Percentiles rank a stretch among this genome's conserved stretches.
Evolutionary conservation across 2,329 filamentous ascomycete genomes (phyloP).

Genomic region (Xylariaceae sp.): DNA sequence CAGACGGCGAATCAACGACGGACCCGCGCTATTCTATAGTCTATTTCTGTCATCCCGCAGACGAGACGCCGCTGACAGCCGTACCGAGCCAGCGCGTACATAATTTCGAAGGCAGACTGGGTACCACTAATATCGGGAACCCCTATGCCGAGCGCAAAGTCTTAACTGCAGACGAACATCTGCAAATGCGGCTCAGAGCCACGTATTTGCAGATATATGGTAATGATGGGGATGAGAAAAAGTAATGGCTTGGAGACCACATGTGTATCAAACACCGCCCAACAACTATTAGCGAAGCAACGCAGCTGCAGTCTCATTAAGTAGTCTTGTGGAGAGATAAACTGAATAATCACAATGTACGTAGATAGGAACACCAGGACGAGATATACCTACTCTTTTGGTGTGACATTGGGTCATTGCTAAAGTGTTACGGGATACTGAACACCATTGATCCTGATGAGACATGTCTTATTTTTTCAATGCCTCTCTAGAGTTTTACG

Average conservation of each 20-base stretch:
- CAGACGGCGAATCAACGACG: constrained; percentile 52
- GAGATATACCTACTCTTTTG: no score
- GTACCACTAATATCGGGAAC: constrained; percentile 43
- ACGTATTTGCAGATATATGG: constrained; percentile 64
- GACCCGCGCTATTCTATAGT: constrained; percentile 69
- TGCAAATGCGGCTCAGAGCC: constrained; percentile 64
- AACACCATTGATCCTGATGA: no score
- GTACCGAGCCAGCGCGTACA: constrained; percentile 66
- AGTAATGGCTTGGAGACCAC: not conserved
- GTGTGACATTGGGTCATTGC: no score
- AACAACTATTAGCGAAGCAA: no score
- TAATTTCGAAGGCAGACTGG: constrained; percentile 40
- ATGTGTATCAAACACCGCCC: no score
- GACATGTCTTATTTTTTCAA: no score
- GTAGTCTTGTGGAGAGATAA: no score
- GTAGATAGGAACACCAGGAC: no score
- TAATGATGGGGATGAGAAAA: constrained; percentile 39
- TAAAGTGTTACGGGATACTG: no score
- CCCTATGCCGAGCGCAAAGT: constrained; percentile 60
- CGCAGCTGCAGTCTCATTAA: no score
- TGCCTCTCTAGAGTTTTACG: no score
- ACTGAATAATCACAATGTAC: no score
- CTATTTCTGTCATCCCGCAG: constrained; percentile 71
- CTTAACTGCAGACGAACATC: constrained; percentile 68
- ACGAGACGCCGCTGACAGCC: constrained; percentile 56